Conservation (phyloP, 1,284 basidiomycete genomes). For the Spongiforma sp. region DNA sequence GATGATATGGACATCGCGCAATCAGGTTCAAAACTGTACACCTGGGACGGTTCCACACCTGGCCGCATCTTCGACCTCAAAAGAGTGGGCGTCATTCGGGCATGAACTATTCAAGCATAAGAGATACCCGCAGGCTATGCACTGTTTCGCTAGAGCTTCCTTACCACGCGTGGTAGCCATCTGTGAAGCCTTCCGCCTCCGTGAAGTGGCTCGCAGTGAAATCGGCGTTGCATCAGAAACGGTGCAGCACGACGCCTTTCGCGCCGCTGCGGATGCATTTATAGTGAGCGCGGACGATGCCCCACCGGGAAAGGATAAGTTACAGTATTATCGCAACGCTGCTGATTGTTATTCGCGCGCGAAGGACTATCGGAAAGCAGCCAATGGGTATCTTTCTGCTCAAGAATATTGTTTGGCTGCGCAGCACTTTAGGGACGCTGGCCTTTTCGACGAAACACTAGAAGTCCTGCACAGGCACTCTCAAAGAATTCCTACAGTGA, state of each 20-base stretch:
- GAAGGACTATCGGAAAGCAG: slow-evolving; percentile 49
- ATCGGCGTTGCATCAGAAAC: slow-evolving; percentile 23
- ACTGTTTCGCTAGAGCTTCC: slow-evolving; percentile 63
- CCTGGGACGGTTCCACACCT: slow-evolving; percentile 53
- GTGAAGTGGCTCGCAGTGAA: slow-evolving; percentile 45
- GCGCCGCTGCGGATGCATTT: slow-evolving; percentile 56
- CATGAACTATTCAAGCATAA: slow-evolving; percentile 57
- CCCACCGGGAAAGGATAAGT: slow-evolving; percentile 28
- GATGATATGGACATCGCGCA: slow-evolving; percentile 53
- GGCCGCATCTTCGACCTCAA: slow-evolving; percentile 50
- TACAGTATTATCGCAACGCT: slow-evolving; percentile 52
- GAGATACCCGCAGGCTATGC: slow-evolving; percentile 62
- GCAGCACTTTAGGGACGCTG: slow-evolving; percentile 52
- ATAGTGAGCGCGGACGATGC: slow-evolving; percentile 43
- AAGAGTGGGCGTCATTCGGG: slow-evolving; percentile 63
- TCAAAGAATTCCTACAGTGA: slow-evolving; percentile 36
- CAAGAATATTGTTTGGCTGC: slow-evolving; percentile 51
- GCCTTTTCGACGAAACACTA: slow-evolving; percentile 59
- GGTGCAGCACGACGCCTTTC: slow-evolving; percentile 45
- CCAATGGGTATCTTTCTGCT: slow-evolving; percentile 48
- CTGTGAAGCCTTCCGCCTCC: slow-evolving; percentile 49
- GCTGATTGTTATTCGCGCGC: slow-evolving; percentile 58
- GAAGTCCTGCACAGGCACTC: slow-evolving; percentile 46
- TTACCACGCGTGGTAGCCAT: slow-evolving; percentile 50
- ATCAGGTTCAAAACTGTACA: slow-evolving; percentile 48